Percentiles rank a stretch among this genome's conserved stretches.
These are phyloP conservation scores for Tylopilus subfusipes DNA, from an alignment of 768 basidiomycete species.

Conservation along the genomic window DNA sequence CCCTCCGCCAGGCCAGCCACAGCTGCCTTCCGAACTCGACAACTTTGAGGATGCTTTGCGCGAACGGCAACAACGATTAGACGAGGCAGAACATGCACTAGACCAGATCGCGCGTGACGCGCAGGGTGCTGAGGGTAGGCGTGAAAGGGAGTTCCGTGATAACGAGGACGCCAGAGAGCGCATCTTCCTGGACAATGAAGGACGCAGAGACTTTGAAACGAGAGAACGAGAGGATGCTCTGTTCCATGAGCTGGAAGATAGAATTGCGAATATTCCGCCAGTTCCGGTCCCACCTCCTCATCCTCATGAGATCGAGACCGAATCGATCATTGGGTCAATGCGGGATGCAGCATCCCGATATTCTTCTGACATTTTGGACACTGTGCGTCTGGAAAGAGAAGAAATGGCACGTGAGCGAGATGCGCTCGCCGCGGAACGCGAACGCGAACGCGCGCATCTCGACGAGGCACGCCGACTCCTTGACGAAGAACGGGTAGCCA, in stretches of 20 bases:
- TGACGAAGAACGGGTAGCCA: constrained; percentile 50
- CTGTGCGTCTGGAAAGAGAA: constrained; percentile 56
- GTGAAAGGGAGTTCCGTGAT: constrained; percentile 60
- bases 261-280: constrained; percentile 21
- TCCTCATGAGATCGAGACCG: background rate
- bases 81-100: constrained; percentile 51
- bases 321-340: constrained; percentile 36
- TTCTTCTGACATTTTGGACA: constrained; percentile 56
- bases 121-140: constrained; percentile 56
- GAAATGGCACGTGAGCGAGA: constrained; percentile 56
- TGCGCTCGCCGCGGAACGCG: constrained; percentile 50
- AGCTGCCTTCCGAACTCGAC: constrained; percentile 22
- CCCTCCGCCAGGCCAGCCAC: constrained; percentile 19
- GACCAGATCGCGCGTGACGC: constrained; percentile 46
- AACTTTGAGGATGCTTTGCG: constrained; percentile 45
- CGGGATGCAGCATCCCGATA: constrained; percentile 56
- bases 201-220: constrained; percentile 54
- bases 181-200: constrained; percentile 58
- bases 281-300: constrained; percentile 19
- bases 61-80: constrained; percentile 50
- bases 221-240: constrained; percentile 34
- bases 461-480: constrained; percentile 53
- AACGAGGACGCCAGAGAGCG: constrained; percentile 65
- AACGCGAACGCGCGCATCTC: constrained; percentile 44
- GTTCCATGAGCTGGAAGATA: constrained; percentile 28